Evolutionary conservation across 768 basidiomycete species (phyloP).

Genomic region (Chiua virens): DNA sequence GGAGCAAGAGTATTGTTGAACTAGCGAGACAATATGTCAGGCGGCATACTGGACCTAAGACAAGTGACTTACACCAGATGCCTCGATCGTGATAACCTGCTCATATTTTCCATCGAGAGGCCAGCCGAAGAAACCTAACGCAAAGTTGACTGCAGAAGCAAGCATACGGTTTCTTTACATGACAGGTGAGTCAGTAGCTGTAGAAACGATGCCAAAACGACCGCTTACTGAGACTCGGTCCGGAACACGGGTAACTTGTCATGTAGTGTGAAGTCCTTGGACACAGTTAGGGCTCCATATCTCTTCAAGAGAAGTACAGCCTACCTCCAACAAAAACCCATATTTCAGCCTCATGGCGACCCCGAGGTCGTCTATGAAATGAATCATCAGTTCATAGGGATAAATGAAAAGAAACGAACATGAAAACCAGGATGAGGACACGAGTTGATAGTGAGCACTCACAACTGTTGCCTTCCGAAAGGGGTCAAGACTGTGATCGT

Average conservation of each 20-base stretch:
- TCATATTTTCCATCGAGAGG: slow-evolving; percentile 73
- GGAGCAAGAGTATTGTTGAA: slow-evolving; percentile 88
- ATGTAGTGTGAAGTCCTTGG: slow-evolving; percentile 57
- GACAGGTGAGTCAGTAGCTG: too few relatives aligned
- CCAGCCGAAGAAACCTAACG: slow-evolving; percentile 75
- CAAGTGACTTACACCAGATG: slow-evolving; percentile 44
- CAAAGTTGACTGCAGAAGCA: slow-evolving; percentile 63
- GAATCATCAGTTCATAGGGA: slow-evolving; percentile 1
- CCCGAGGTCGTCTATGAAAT: slow-evolving; percentile 54
- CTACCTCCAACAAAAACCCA: slow-evolving; percentile 67
- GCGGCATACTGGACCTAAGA: background rate
- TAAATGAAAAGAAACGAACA: background rate
- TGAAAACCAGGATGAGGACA: background rate
- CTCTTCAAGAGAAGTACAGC: background rate
- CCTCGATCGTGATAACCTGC: slow-evolving; percentile 75
- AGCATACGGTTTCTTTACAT: slow-evolving; percentile 66
- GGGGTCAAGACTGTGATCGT: slow-evolving; percentile 69
- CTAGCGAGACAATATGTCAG: slow-evolving; percentile 26
- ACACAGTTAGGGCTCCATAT: slow-evolving; percentile 23
- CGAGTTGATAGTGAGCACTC: slow-evolving; percentile 21
- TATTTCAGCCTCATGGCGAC: slow-evolving; percentile 76
- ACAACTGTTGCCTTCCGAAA: slow-evolving; percentile 84
- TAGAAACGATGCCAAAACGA: background rate
- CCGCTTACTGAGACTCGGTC: slow-evolving; percentile 67
- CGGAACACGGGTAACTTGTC: slow-evolving; percentile 75